Base-by-base conservation (phyloP, 108 stramenopile genomes). In the Cyclotella kingstonii region DNA sequence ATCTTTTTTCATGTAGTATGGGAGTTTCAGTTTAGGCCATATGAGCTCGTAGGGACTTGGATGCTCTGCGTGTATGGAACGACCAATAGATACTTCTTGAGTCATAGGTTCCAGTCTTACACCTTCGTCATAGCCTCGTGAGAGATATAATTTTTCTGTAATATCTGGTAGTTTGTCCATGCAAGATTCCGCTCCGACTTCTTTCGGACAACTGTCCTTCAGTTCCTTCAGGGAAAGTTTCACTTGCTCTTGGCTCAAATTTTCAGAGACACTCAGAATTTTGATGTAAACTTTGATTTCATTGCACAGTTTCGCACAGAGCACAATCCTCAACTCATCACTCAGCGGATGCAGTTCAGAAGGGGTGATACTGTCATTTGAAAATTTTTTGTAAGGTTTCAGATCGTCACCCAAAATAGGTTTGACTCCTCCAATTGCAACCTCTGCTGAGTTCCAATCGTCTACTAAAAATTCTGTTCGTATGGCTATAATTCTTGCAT, bases 211-310 rank as follows among this genome's bases (percentile, higher is more conserved):
- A 4, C 22, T 53, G 5, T 11, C 45, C 2, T 30, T 57, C 41
- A 69, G 45, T 10, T 69, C 68, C 21, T 31, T 41, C 10, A 69
- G 27, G 2, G 68, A 69, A 25, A 18, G 8, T 27, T 61, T 25
- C 25, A 60, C 30, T 36, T 52, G 39, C 8, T 51, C 14, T 8
- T 51, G 28, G 22, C 30, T 53, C 40, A 69, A 26, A 17, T 69
- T 69, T 19, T 53, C 40, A 22, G 58, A 41, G 6, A 36, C 48
- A 9, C 22, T 40, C 7, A 69, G 19, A 42, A 69, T 60, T 33
- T 33, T 51, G 33, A 60, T 69, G 68, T 69, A 69, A 6, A 53
- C 48, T 41, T 58, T 47, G 5, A 69, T 69, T 30, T 69, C 68
- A 26, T 69, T 69, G 51, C 68, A 69, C 8, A 69, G 28, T n/a